Percentiles rank a stretch among this genome's conserved stretches.
phyloP scores from a whole-genome alignment of 2,329 filamentous ascomycete species.

The Remersonia thermophila region DNA sequence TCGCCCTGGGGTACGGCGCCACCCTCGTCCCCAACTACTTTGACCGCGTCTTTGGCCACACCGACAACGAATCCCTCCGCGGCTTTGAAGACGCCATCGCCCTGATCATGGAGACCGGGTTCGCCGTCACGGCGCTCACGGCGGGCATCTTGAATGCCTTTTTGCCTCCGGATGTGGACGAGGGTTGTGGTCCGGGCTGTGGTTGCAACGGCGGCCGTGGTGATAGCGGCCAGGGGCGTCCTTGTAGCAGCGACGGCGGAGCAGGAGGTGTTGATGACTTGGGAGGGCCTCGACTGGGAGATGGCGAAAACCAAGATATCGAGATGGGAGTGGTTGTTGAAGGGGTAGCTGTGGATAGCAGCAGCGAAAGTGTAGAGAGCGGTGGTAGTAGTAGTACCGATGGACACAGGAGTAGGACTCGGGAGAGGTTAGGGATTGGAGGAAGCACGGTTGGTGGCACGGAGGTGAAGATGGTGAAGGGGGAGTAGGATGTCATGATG shows the following conservation, averaged over 20 bases:
- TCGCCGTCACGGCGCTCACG: constrained; percentile 61
- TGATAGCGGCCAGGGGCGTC: not conserved
- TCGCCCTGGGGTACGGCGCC: constrained; percentile 61
- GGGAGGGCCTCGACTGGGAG: too few relatives aligned
- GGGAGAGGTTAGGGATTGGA: not conserved
- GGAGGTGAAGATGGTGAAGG: not conserved
- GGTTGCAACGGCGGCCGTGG: not conserved
- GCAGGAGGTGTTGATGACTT: too few relatives aligned
- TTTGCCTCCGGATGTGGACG: constrained; percentile 64
- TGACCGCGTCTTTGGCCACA: constrained; percentile 58
- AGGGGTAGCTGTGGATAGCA: not conserved
- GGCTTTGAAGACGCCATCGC: constrained; percentile 67
- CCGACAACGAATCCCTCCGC: constrained; percentile 45
- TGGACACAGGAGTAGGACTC: too few relatives aligned
- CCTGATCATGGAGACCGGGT: constrained; percentile 63
- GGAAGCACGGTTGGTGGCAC: not conserved
- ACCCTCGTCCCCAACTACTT: constrained; percentile 59
- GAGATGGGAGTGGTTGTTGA: not conserved
- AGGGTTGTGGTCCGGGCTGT: constrained; percentile 34
- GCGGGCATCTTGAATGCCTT: constrained; percentile 62
- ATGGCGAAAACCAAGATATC: too few relatives aligned
- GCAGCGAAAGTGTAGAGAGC: not conserved
- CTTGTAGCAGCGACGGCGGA: not conserved
- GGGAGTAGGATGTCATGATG: not conserved
- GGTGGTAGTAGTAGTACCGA: not conserved